Evolutionary conservation across 2,329 filamentous ascomycete species (phyloP), one percentile per base, ranked within the genome.

Genomic region (Pleomassaria siparia): DNA sequence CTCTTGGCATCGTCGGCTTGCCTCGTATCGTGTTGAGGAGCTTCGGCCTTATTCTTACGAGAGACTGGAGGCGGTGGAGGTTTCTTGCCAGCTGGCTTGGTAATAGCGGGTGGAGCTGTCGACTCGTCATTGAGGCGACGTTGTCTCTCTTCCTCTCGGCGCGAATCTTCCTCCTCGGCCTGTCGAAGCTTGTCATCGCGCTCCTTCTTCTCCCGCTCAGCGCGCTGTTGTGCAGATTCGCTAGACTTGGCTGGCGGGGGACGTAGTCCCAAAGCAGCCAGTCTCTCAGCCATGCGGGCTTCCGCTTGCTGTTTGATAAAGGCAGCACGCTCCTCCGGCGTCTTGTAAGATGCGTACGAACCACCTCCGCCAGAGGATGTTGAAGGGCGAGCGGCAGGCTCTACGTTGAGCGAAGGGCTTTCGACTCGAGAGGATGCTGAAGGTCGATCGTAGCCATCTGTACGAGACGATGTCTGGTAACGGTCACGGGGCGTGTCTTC

Each of bases 271-370:
- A 97, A 82, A 39, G 92, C 92, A 50, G 94, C 94, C 62, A 99
- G 82, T 50, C 94, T 86, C 71, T 97, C 94, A 28, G 94, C 92
- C 87, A 99, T 97, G 50, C 92, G 89, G 67, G 92, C 89, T 70
- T 97, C 91, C 8, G 94, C 95, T 69, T 96, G 92, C 70, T 96
- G 91, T 69, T 95, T 95, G 66, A 97, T 96, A 64, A 95, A 96
- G 4, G 92, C 91, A 28, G 95, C 91, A 46, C 94, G 84, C 64
- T 99, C 92, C 71, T 97, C 91, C 0, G 91, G 87, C 0, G 91
- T 96, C 72, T 88, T 89, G 69, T 94, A 95, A 4, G 89, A 82
- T 2, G 89, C 81, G 66, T 95, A 95, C 1, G 87, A 86, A 1
- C 84, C 82, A 2, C 84, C 82, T 24, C 82, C 72, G 24, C 76